Percentiles rank a stretch among this genome's conserved stretches.
phyloP scores from a whole-genome alignment of 1,139 yeast species.

The Chernovozyma aurita region DNA sequence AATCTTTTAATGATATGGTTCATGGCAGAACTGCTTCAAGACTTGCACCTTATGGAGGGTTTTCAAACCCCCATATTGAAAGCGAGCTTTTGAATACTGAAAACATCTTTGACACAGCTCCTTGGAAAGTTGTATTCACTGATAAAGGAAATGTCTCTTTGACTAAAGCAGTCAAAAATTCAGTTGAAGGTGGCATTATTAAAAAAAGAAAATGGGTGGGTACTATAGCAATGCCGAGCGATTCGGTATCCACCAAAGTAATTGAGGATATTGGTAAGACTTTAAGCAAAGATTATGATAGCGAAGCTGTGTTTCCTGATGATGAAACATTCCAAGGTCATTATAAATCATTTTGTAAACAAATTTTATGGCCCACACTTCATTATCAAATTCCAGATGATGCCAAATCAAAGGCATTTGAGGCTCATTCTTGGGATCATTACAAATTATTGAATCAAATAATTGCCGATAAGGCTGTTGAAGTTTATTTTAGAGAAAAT shows the following conservation, averaged over 20 bases:
- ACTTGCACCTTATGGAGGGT: conserved; percentile 75
- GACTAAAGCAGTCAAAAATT: conserved; percentile 74
- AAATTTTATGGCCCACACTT: conserved; percentile 92
- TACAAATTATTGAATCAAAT: conserved; percentile 72
- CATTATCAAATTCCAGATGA: conserved; percentile 97
- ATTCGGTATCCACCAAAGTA: conserved; percentile 59
- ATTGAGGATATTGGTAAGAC: conserved; percentile 44
- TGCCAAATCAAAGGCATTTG: conserved; percentile 90
- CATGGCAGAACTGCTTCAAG: conserved; percentile 26
- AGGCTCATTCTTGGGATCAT: conserved; percentile 90
- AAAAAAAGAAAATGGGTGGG: conserved; percentile 75
- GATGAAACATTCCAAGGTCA: conserved; percentile 86
- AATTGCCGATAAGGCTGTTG: conserved; percentile 73
- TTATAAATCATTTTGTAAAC: conserved; percentile 85
- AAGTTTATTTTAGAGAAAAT: conserved; percentile 49
- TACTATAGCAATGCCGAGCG: conserved; percentile 86
- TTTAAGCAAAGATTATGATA: conserved; percentile 45
- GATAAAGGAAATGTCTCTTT: conserved; percentile 87
- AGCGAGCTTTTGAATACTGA: conserved; percentile 38
- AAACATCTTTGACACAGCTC: conserved; percentile 63
- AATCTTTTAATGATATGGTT: conserved; percentile 25
- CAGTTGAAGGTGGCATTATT: conserved; percentile 45
- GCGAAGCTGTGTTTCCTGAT: conserved; percentile 66
- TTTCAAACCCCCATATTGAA: conserved; percentile 52
- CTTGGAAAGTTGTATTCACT: conserved; percentile 69